A percentile compares a stretch with the other conserved stretches of the same genome.
phyloP scores from a whole-genome alignment of 108 stramenopile species.

The Pelagomonas calceolata region DNA sequence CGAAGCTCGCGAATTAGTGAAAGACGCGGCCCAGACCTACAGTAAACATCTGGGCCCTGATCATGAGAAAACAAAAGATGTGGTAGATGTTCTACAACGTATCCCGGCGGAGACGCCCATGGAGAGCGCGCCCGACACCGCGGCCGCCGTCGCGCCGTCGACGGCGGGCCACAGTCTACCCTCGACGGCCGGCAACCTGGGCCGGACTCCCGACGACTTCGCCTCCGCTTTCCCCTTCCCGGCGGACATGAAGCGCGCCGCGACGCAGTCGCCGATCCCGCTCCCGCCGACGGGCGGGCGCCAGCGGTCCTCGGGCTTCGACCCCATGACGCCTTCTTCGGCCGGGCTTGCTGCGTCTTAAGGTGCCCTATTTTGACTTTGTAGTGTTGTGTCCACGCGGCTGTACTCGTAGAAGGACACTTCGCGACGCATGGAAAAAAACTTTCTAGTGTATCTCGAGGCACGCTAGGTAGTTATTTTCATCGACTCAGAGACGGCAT shows the following conservation, averaged over 20 bases:
- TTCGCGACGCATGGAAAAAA: no score
- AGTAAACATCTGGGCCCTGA: constrained; percentile 32
- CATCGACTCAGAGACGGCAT: no score
- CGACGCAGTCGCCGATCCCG: constrained; percentile 28
- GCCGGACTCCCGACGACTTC: not conserved
- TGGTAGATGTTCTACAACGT: constrained; percentile 14
- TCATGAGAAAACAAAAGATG: constrained; percentile 29
- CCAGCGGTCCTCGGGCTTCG: no score
- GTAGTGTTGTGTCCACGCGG: no score
- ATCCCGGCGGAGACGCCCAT: not conserved
- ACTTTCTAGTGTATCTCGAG: no score
- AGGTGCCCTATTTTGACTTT: no score
- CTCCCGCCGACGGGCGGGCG: constrained; percentile 20
- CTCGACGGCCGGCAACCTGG: no score
- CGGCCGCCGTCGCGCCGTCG: not conserved
- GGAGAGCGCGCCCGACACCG: not conserved
- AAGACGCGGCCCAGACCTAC: constrained; percentile 21
- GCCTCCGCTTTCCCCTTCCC: constrained; percentile 28
- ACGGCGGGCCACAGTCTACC: no score
- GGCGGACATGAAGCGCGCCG: constrained; percentile 25
- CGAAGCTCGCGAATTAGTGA: constrained; percentile 19
- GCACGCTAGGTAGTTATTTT: no score
- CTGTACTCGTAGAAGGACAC: no score
- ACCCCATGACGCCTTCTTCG: no score
- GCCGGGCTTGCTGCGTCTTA: no score